Base-by-base conservation (phyloP, 352 stramenopile genomes). In the Globisporangium megalacanthum region DNA sequence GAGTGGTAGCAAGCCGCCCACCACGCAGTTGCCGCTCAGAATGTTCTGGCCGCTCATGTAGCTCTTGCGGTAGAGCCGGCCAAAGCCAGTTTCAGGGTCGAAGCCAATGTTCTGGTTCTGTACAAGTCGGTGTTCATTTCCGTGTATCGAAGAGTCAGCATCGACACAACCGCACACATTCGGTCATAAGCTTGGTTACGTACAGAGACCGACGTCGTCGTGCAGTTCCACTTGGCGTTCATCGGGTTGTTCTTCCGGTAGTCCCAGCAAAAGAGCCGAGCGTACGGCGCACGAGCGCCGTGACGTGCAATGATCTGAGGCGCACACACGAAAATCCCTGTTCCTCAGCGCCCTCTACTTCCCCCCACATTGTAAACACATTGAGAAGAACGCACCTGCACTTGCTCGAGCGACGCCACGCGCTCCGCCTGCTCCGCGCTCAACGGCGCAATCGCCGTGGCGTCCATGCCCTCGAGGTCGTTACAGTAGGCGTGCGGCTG, bases 401-500 rank as follows among this genome's bases (percentile, higher is more conserved):
- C 82, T 69, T 92, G 80, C 60, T 88, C 75, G 31, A 94, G 67
- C n/a, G 76, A 90, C 54, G 77, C 73, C 7, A 94, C 76, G n/a
- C 64, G 68, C 25, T 65, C 62, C 48, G 68, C 56, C 58, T 92
- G 82, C 52, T 86, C 68, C 7, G 66, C 35, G n/a, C 66, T 77
- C 47, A 94, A 62, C 37, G 82, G 78, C 48, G 64, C 60, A 59
- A 94, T 89, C 42, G 68, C 70, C 37, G 76, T 65, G 22, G 64
- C 64, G 20, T 77, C 77, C 60, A 92, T 92, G 64, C 63, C 57
- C 17, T 79, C 66, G 31, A 90, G 67, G 41, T 75, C 72, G 41
- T 92, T 92, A 62, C 84, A 94, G 73, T 94, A 94, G 45, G 70
- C 77, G 44, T 92, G 84, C 45, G 81, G 80, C 58, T 82, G 69